Percentiles rank a stretch among this genome's conserved stretches.
phyloP scores from a whole-genome alignment of 2,329 filamentous ascomycete species.

The Blastomyces percursus region DNA sequence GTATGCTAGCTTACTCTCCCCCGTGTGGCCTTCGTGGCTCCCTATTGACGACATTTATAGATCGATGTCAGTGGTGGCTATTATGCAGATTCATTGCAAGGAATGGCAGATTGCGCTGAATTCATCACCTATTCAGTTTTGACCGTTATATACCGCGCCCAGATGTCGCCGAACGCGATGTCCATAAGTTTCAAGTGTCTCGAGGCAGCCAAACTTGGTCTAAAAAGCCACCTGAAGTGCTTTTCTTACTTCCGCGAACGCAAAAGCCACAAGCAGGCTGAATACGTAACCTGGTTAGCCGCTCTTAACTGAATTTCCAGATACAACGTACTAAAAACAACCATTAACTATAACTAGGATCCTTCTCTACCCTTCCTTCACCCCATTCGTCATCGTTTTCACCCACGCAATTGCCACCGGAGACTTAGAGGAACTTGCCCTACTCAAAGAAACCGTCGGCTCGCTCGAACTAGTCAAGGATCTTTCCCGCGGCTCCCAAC shows the following conservation, averaged over 20 bases:
- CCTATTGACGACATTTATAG: constrained; percentile 17
- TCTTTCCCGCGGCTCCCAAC: constrained; percentile 48
- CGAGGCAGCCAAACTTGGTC: constrained; percentile 18
- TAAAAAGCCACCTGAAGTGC: constrained; percentile 21
- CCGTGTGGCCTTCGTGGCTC: neutral
- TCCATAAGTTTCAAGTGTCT: constrained; percentile 20
- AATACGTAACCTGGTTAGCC: constrained; percentile 21
- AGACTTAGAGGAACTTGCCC: constrained; percentile 40
- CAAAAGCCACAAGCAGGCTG: constrained; percentile 20
- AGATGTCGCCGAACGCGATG: constrained; percentile 19
- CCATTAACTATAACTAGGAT: constrained; percentile 18
- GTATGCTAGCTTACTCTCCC: constrained; percentile 10
- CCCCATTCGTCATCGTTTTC: constrained; percentile 40
- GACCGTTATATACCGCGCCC: constrained; percentile 30
- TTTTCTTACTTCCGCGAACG: constrained; percentile 19
- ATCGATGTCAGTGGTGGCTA: constrained; percentile 14
- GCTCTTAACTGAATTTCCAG: no score
- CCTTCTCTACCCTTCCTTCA: constrained; percentile 36
- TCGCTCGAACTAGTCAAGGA: constrained; percentile 44
- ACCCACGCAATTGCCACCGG: constrained; percentile 43
- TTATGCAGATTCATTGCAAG: constrained; percentile 16
- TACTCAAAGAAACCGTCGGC: constrained; percentile 46
- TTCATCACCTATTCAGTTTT: constrained; percentile 27
- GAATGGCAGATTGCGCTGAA: constrained; percentile 24
- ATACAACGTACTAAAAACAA: neutral